Base-by-base conservation (phyloP, 2,329 filamentous ascomycete genomes). In the Penicillium sp. region DNA sequence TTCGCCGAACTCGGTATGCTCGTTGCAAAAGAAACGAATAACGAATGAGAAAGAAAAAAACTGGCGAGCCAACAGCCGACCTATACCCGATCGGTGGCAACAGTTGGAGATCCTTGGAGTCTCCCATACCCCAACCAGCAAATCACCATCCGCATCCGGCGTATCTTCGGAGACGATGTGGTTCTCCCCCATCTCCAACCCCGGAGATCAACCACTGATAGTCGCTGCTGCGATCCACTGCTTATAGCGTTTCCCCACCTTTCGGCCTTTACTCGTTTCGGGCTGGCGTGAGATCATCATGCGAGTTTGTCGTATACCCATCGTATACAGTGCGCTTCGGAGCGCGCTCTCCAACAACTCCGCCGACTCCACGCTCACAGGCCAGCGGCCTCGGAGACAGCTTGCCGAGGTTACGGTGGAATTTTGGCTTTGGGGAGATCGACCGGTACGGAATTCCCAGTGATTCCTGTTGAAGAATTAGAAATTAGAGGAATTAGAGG, bases 301-400 rank as follows among this genome's bases (percentile, higher is more conserved):
- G 38, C 38, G 38, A 40, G 34, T 45, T 40, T 45, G 42, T 48
- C 46, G 52, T 57, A 54, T 51, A 21, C 29, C 29, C 27, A 42
- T 43, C 58, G 54, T 59, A 59, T 61, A 31, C n/a, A n/a, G 22
- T n/a, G 16, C 39, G 14, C 31, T 32, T 51, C 45, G 31, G 14
- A 32, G 29, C 24, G 38, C 38, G 38, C 38, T 40, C 16, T 16
- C 14, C 36, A 8, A 16, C 43, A 45, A 45, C 11, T 27, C 21
- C 27, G 10, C 21, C 9, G 5, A 14, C 43, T 31, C 27, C 36
- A 18, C 22, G 32, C 32, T 4, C 32, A 47, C 34, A 39, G 32
- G 32, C 32, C 31, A 22, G 22, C 24, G n/a, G 13, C 18, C n/a
- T 48, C 45, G 51, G 39, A 14, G 51, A 31, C 16, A 4, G 9